Percentiles rank a stretch among this genome's conserved stretches.
Evolutionary conservation across 495 filamentous ascomycete species (phyloP).

Genomic region (Rusavskia elegans): DNA sequence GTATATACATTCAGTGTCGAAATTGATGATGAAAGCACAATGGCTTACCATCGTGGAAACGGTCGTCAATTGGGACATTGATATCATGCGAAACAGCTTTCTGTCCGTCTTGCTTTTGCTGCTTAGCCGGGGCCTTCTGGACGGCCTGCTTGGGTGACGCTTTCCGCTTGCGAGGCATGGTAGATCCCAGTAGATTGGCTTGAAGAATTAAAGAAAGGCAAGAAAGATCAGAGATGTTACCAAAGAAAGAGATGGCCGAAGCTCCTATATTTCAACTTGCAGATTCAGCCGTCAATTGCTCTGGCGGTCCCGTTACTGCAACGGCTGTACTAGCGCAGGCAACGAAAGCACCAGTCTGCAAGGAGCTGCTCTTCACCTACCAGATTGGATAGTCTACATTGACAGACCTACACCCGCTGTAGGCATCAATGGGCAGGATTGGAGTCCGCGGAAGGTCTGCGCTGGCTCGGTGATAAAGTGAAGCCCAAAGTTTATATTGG

Average conservation of each 20-base stretch:
- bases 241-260: neutral
- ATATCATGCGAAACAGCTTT: slow-evolving; percentile 23
- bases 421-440: no score
- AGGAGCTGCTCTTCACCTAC: no score
- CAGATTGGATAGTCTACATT: no score
- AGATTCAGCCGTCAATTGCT: neutral
- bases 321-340: no score
- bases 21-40: slow-evolving; percentile 1
- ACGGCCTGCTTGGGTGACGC: slow-evolving; percentile 6
- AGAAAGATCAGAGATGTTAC: neutral
- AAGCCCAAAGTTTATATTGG: no score
- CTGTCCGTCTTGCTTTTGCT: slow-evolving; percentile 25
- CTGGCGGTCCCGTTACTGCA: no score
- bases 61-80: slow-evolving; percentile 36
- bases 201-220: neutral
- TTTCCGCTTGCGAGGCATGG: slow-evolving; percentile 13
- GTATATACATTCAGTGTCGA: neutral
- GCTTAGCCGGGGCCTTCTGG: slow-evolving; percentile 7
- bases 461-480: no score
- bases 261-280: neutral
- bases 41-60: slow-evolving; percentile 22
- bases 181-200: neutral
- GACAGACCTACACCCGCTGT: no score
- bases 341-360: no score
- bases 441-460: no score